phyloP scores from a whole-genome alignment of 192 early-diverging fungal genomes.

The Mortierella hygrophila region DNA sequence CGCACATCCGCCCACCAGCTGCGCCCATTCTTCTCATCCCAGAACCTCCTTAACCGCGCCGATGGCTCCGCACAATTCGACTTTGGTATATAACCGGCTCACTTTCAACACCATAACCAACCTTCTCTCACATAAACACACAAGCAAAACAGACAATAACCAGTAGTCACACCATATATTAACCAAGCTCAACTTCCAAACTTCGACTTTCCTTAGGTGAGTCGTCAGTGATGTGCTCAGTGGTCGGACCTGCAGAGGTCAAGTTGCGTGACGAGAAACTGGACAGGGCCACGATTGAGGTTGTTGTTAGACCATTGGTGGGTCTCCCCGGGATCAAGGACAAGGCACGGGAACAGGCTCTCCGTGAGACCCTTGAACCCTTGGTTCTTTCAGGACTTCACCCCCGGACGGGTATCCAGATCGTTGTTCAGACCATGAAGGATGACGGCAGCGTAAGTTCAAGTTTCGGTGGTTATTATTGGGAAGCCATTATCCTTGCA shows the following conservation, averaged over 20 bases:
- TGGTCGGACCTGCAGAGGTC: slow-evolving; percentile 92
- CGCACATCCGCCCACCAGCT: slow-evolving; percentile 67
- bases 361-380: slow-evolving; percentile 82
- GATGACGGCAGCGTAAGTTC: slow-evolving; percentile 87
- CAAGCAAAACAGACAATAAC: not conserved
- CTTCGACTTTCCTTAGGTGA: slow-evolving; percentile 59
- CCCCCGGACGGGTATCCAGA: slow-evolving; percentile 89
- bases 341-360: slow-evolving; percentile 74
- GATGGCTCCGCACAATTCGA: slow-evolving; percentile 92
- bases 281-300: slow-evolving; percentile 88
- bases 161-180: not conserved
- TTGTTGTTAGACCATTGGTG: slow-evolving; percentile 77
- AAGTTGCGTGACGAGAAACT: slow-evolving; percentile 89
- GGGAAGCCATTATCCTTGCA: not conserved
- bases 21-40: slow-evolving; percentile 76
- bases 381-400: slow-evolving; percentile 83
- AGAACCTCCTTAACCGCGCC: slow-evolving; percentile 77
- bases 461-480: not conserved
- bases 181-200: not conserved
- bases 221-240: slow-evolving; percentile 80
- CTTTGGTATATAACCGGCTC: slow-evolving; percentile 63
- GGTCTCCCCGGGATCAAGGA: slow-evolving; percentile 77
- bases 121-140: not conserved
- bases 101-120: too few species aligned
- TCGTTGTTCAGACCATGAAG: slow-evolving; percentile 87